Evolutionary conservation across 495 filamentous ascomycete species (phyloP), one percentile per base, ranked within the genome.

Genomic region (Choiromyces venosus): DNA sequence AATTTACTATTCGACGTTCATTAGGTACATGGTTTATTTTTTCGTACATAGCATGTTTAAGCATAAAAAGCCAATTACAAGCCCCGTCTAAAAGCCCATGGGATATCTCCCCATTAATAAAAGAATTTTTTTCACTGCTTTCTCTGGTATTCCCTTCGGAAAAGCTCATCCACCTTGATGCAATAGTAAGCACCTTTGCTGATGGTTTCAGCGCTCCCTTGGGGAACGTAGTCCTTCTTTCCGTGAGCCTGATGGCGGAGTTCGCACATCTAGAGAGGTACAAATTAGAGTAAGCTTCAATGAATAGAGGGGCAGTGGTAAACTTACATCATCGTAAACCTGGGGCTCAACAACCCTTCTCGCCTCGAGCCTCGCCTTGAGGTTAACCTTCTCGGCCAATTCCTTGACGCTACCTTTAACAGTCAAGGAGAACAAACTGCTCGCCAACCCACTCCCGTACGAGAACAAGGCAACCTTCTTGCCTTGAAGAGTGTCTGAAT

Each of bases 171-270:
- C 44, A 99, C 86, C 77, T 89, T 88, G 76, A 89, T 90, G 69
- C 98, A 87, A 85, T 97, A 99, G 86, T 98, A 99, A 19, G 91
- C 91, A 65, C 91, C 91, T 71, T 88, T 85, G 76, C 85, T 82
- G n/a, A 99, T 87, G 75, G 89, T 93, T 46, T 93, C 91, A n/a
- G 87, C 78, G 65, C 89, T 89, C 72, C 95, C 95, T 67, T 85
- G 75, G 46, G 95, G 95, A 77, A 85, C 89, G 85, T 91, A 99
- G 85, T 90, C 83, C 86, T 96, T 97, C 87, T 97, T 87, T 79
- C 97, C 85, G 84, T 99, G 95, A 74, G 94, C 96, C 83, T 93
- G 89, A 86, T 97, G 92, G 76, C 95, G 91, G 76, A 98, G 87
- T 74, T 91, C 87, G 85, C 95, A 99, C 91, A 97, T 96, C 90